A percentile compares a stretch with the other conserved stretches of the same genome.
Evolutionary conservation across 2,329 filamentous ascomycete genomes (phyloP).

Genomic region (Eutypella sp.): DNA sequence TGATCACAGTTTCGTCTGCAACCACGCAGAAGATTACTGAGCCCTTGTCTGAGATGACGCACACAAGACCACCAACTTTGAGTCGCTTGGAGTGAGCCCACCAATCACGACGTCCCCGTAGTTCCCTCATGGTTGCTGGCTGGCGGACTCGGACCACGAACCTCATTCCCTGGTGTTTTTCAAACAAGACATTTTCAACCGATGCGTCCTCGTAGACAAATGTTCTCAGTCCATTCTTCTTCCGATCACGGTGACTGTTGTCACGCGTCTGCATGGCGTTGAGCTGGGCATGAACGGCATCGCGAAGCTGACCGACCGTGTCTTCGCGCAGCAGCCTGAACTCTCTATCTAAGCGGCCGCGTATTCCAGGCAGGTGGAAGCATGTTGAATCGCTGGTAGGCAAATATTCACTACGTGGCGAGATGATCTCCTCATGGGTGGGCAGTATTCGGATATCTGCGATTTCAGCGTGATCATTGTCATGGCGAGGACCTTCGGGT

Average conservation of each 20-base stretch:
- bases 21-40: constrained; percentile 39
- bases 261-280: constrained; percentile 23
- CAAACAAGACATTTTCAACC: constrained; percentile 29
- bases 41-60: constrained; percentile 36
- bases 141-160: constrained; percentile 42
- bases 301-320: constrained; percentile 47
- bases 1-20: constrained; percentile 19
- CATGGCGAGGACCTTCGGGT: constrained; percentile 33
- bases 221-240: constrained; percentile 26
- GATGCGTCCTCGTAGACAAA: constrained; percentile 32
- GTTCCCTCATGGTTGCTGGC: constrained; percentile 25
- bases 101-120: constrained; percentile 37
- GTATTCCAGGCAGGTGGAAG: constrained; percentile 37
- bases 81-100: constrained; percentile 47
- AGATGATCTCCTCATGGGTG: constrained; percentile 42
- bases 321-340: constrained; percentile 54
- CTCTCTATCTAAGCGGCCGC: constrained; percentile 47
- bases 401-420: constrained; percentile 38
- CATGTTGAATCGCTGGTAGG: constrained; percentile 33
- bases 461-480: constrained; percentile 46
- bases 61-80: constrained; percentile 44
- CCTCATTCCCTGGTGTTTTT: constrained; percentile 36
- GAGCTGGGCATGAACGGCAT: constrained; percentile 39
- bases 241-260: constrained; percentile 7
- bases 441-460: constrained; percentile 43